Evolutionary conservation across 1,284 basidiomycete species (phyloP), one percentile per base, ranked within the genome.

Genomic region (Amylostereum areolatum): DNA sequence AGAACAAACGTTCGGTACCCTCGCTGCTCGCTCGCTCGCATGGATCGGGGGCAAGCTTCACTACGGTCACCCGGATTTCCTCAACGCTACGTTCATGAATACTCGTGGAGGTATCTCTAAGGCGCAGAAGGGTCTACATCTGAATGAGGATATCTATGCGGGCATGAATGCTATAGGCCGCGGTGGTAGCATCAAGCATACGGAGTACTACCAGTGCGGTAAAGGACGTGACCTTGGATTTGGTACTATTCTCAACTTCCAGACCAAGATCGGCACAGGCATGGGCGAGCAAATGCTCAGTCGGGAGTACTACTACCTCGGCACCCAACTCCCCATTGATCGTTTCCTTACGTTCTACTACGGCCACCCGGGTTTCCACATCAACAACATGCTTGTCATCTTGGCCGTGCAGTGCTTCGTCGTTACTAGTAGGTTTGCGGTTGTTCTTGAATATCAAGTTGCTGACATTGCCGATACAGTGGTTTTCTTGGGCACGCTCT

Each of bases 281-380:
- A 99, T 99, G 96, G 97, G 96, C 49, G 97, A 99, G 69, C 96
- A 99, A 70, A 95, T 98, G 92, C 81, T 99, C 57, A 97, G 92
- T 71, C 84, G 96, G 60, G 96, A 99, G 73, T 98, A 99, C 73
- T 99, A 99, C 72, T 99, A 99, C 68, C 73, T 99, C 57, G 97
- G 96, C 47, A 99, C 97, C n/a, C 96, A 99, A 67, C 81, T 99
- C 43, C 95, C 96, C 37, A 85, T 97, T 66, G 97, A 99, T 66
- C 87, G 97, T 47, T 99, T 99, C 87, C 74, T 99, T 65, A 98
- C 96, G 47, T 99, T 98, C 80, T 99, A 99, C 77, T 99, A 99
- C 66, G 96, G 92, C 46, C 96, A 99, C 71, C 96, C 97, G 46
- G 97, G 96, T 56, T 99, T 99, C 88, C 95, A 98, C 67, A 95